Base-by-base conservation (phyloP, 768 basidiomycete genomes). In the Leccinum truebloodii region DNA sequence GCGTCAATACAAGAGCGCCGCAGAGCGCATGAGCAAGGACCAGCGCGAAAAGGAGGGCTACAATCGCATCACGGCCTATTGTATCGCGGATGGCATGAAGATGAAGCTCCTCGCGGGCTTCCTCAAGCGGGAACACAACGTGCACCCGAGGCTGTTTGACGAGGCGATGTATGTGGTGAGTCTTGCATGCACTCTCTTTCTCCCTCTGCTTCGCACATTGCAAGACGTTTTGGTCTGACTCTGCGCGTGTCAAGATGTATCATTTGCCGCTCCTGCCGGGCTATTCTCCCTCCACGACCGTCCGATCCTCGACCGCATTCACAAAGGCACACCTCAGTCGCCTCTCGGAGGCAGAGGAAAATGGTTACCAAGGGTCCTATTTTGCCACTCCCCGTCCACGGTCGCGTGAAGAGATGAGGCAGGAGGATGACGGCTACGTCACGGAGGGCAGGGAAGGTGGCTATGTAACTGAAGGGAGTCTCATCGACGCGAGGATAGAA, bases 41-140 rank as follows among this genome's bases (percentile, higher is more conserved):
- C 89, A 96, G 76, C 77, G 95, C 57, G 84, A 94, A 68, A 82
- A 86, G 60, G 89, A 89, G 12, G 90, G 92, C 1, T 89, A 85
- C 72, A 88, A 86, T 60, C 81, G 94, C 32, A 83, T 96, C 57
- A 94, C 95, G 0, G 94, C 93, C 3, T 98, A 95, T 72, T 95
- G 90, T 64, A 80, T 94, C 6, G 91, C 92, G 7, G 94, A 95
- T 65, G 83, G 83, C 7, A 88, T 95, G 73, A 86, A 87, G 70
- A 89, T 92, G 84, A 95, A 93, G 72, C 76, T 90, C 0, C 76
- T 97, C 22, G 86, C 89, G 12, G 86, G 88, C 2, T 96, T 95
- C 69, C 71, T 97, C 71, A 96, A 95, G 75, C 80, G 95, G 55
- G 95, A 98, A 70, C 95, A 98, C 71, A 96, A 95, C 57, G 94